Base-by-base conservation (phyloP, 805 yeast genomes). In the Lipomyces starkeyi region DNA sequence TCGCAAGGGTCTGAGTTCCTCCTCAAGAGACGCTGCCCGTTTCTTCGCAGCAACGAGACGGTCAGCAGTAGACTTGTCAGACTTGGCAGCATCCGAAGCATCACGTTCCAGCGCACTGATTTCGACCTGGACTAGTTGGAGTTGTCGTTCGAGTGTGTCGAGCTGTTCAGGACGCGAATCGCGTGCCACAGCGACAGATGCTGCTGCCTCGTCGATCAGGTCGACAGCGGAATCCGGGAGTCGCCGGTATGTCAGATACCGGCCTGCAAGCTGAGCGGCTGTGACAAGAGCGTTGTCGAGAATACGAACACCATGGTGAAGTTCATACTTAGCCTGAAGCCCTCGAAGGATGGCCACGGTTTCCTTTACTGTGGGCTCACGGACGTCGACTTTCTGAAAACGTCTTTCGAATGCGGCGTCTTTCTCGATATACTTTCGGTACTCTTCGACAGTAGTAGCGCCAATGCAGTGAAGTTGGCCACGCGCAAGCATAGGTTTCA, bases 391-490 rank as follows among this genome's bases (percentile, higher is more conserved):
- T 78, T 93, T 92, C 81, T 95, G 99, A 86, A 95, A 95, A 79
- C 99, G 88, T 85, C 99, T 91, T 80, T 94, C 99, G 78, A 95
- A 94, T 0, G 99, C 99, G 79, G 97, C 99, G 80, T 95, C 99
- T 80, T 94, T 94, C 77, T 95, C 93, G 69, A 95, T 88, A 77
- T 90, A 88, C 76, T 93, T 89, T 77, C 98, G 87, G 83, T 95
- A 95, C 82, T 95, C 99, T 66, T 90, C 90, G 74, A 92, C 89
- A 0, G 99, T 95, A 34, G 99, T 95, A 34, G 99, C 99, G 82
- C 99, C 99, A 77, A 93, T 93, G 80, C 98, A 97, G 80, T 95
- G 98, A 76, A 95, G 87, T 62, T 90, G 85, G 74, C 99, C 98
- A 81, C 99, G 88, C 1, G 99, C 98, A 72, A 95, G 86, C 85